These are phyloP conservation scores for Tilletia caries DNA, from an alignment of 1,284 basidiomycete species.

Conservation along the genomic window DNA sequence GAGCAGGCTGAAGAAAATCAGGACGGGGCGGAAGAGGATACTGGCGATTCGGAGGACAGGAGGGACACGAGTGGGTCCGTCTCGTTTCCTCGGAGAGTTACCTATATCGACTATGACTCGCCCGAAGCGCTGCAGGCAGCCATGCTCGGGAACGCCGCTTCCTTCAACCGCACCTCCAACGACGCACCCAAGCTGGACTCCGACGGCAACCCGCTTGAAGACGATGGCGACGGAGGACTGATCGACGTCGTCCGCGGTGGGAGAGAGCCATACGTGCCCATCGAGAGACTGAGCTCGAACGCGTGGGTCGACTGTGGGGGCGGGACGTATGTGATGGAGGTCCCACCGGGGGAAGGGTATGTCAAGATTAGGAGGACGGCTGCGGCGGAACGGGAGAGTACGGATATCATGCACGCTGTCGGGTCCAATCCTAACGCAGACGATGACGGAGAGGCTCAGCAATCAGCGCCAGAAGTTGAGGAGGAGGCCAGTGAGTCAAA, in stretches of 20 bases:
- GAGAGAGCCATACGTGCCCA: conserved; percentile 25
- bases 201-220: background rate
- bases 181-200: no score
- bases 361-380: conserved; percentile 61
- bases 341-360: conserved; percentile 67
- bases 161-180: background rate
- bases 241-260: no score
- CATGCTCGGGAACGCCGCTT: conserved; percentile 58
- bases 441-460: conserved; percentile 16
- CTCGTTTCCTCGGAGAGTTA: conserved; percentile 58
- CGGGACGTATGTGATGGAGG: conserved; percentile 72
- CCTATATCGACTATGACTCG: conserved; percentile 75
- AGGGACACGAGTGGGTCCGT: background rate
- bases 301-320: conserved; percentile 81
- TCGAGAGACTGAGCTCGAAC: conserved; percentile 60
- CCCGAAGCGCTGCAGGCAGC: conserved; percentile 62
- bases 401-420: conserved; percentile 17
- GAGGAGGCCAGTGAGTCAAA: conserved; percentile 26
- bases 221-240: background rate
- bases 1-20: background rate
- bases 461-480: conserved; percentile 21
- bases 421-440: no score
- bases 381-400: conserved; percentile 55
- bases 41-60: no score
- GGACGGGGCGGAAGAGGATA: no score